Evolutionary conservation across 352 stramenopile species (phyloP).

Genomic region (Pythium rishiriense): DNA sequence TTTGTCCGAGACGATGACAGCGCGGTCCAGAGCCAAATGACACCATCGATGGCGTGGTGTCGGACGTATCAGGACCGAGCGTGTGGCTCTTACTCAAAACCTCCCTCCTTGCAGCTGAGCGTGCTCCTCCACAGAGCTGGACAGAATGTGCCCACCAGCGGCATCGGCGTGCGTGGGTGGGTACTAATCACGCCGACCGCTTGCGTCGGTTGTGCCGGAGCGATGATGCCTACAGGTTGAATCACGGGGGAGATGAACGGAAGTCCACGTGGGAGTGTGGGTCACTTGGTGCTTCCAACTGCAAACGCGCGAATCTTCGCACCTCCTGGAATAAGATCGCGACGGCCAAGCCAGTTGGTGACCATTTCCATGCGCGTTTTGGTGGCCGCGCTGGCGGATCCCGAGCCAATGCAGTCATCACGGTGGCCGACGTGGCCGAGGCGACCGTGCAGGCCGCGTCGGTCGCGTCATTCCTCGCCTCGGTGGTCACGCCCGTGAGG

Average conservation of each 20-base stretch:
- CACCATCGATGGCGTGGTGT: neutral
- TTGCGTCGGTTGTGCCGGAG: neutral
- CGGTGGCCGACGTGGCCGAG: too few species aligned
- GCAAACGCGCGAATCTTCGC: constrained; percentile 9
- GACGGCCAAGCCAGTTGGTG: neutral
- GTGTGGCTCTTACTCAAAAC: neutral
- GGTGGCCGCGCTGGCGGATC: too few species aligned
- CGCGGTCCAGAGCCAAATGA: neutral
- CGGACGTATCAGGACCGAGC: neutral
- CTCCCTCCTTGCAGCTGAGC: neutral
- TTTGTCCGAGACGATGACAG: neutral
- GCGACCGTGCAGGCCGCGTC: constrained; percentile 13
- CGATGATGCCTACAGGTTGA: constrained; percentile 16
- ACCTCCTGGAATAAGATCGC: constrained; percentile 19
- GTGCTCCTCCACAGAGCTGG: neutral
- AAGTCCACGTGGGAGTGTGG: neutral
- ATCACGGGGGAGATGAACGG: constrained; percentile 20
- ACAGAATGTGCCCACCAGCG: neutral
- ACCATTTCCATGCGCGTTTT: too few species aligned
- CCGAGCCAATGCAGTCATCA: neutral
- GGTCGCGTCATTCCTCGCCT: constrained; percentile 21
- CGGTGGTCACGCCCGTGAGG: neutral
- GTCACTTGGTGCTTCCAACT: constrained; percentile 11
- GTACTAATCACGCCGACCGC: neutral
- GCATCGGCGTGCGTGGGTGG: neutral